Conservation (phyloP, 306 rosid genomes). For the Quercus rubra region DNA sequence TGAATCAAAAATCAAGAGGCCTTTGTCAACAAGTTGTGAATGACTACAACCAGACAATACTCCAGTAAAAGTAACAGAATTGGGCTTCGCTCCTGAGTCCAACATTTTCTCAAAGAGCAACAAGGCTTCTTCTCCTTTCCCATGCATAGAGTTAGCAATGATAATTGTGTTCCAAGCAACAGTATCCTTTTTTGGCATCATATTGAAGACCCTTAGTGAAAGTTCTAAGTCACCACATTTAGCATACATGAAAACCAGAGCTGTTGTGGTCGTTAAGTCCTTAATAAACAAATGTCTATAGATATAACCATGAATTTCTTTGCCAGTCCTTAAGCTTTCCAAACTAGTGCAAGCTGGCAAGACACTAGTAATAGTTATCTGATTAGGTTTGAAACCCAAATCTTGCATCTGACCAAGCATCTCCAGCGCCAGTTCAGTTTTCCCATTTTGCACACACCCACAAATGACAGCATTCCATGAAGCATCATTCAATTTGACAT, state of each 20-base stretch:
- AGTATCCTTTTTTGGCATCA: constrained; percentile 41
- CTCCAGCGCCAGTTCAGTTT: constrained; percentile 34
- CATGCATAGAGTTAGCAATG: constrained; percentile 53
- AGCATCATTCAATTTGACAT: constrained; percentile 35
- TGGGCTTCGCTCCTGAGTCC: constrained; percentile 39
- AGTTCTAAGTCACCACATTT: constrained; percentile 58
- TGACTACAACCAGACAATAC: constrained; percentile 62
- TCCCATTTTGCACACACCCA: constrained; percentile 50
- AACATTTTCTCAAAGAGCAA: constrained; percentile 40
- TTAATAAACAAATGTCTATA: constrained; percentile 35
- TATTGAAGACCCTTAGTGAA: constrained; percentile 29
- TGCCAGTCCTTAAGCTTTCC: constrained; percentile 52
- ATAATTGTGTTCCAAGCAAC: constrained; percentile 63
- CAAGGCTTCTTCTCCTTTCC: constrained; percentile 51
- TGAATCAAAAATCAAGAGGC: constrained; percentile 36
- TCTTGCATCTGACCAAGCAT: constrained; percentile 53
- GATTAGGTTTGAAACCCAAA: constrained; percentile 47
- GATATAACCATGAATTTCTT: constrained; percentile 50
- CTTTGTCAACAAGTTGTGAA: constrained; percentile 47
- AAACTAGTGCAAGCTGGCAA: constrained; percentile 51
- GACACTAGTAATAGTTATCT: constrained; percentile 41
- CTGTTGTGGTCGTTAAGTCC: constrained; percentile 39
- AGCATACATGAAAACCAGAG: constrained; percentile 44
- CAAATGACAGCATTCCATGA: constrained; percentile 60
- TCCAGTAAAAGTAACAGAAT: constrained; percentile 48